phyloP scores from a whole-genome alignment of 352 stramenopile genomes.

The Blastocystis sp. region DNA sequence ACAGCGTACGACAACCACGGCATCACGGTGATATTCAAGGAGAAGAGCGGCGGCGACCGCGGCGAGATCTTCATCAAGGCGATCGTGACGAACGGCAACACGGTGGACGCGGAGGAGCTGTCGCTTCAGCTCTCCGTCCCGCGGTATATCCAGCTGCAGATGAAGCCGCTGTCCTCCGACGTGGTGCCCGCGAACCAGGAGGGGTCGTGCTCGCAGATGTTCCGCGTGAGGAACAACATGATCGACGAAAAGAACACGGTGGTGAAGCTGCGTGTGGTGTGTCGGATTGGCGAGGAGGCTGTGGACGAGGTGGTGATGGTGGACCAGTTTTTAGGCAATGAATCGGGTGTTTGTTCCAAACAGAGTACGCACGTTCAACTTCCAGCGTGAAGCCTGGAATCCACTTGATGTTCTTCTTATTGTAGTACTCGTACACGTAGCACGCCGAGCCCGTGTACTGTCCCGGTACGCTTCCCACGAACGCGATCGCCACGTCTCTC shows the following conservation, averaged over 20 bases:
- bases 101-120: conserved; percentile 87
- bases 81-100: conserved; percentile 88
- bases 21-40: conserved; percentile 90
- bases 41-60: conserved; percentile 87
- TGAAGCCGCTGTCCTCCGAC: conserved; percentile 91
- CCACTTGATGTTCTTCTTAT: conserved; percentile 42
- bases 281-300: conserved; percentile 77
- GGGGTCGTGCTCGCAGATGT: conserved; percentile 88
- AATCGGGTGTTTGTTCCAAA: conserved; percentile 10
- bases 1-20: conserved; percentile 93
- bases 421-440: conserved; percentile 68
- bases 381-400: conserved; percentile 22
- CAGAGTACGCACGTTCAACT: background rate
- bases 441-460: background rate
- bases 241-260: conserved; percentile 89
- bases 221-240: conserved; percentile 93
- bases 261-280: conserved; percentile 83
- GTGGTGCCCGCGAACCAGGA: conserved; percentile 84
- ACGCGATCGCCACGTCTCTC: conserved; percentile 18
- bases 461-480: conserved; percentile 23
- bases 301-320: conserved; percentile 75
- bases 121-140: conserved; percentile 92
- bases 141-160: conserved; percentile 91
- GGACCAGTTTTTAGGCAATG: conserved; percentile 72
- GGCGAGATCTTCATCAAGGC: conserved; percentile 87